A percentile compares a stretch with the other conserved stretches of the same genome.
Evolutionary conservation across 169 alveolate genomes (phyloP).

Genomic region (Eimeria praecox): DNA sequence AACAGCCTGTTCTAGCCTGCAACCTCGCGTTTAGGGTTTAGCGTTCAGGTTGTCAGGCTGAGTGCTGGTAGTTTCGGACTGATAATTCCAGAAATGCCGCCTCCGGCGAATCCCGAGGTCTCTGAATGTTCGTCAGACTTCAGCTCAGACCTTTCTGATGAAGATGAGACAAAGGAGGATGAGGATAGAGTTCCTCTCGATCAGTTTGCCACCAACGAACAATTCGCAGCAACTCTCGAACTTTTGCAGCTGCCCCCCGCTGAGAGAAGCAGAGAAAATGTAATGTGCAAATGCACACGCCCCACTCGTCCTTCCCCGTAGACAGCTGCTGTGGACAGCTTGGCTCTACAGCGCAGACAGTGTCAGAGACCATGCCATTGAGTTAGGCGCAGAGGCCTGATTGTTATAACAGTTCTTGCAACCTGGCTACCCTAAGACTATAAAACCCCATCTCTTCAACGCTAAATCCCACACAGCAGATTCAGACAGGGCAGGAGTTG

Average conservation of each 20-base stretch:
- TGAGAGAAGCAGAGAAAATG: slow-evolving; percentile 70
- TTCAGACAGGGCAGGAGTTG: not conserved
- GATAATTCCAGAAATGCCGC: not conserved
- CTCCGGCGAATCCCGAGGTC: not conserved
- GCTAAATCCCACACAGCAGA: not conserved
- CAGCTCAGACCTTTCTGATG: slow-evolving; percentile 38
- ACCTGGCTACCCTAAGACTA: not conserved
- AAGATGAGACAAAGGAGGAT: slow-evolving; percentile 50
- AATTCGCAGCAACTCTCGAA: slow-evolving; percentile 50
- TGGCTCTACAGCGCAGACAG: not conserved
- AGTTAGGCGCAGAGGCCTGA: not conserved
- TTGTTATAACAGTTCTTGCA: not conserved
- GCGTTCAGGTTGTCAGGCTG: not conserved
- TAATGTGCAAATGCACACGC: not conserved
- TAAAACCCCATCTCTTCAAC: not conserved
- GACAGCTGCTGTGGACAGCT: not conserved
- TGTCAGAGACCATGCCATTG: not conserved
- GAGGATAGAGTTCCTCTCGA: slow-evolving; percentile 50
- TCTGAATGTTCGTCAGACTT: slow-evolving; percentile 48
- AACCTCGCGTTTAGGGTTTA: not conserved
- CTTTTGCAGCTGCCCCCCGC: slow-evolving; percentile 60
- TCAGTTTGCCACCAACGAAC: slow-evolving; percentile 61
- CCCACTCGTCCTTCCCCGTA: not conserved
- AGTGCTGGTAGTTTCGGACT: not conserved
- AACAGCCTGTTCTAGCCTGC: not conserved